Base-by-base conservation (phyloP, 106 monocot genomes). In the Dendrobium officinale region DNA sequence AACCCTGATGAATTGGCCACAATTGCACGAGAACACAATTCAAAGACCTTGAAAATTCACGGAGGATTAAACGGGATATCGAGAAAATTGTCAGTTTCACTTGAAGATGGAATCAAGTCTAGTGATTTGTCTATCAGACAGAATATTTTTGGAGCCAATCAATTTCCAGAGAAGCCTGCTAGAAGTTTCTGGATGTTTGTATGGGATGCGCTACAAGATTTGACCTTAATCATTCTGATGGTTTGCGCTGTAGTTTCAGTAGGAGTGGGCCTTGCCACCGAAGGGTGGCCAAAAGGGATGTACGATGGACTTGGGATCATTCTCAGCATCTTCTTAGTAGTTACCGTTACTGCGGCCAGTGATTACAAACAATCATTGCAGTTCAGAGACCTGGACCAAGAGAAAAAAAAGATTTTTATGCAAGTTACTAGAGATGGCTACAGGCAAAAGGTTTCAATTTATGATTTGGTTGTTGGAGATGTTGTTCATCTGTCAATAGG, bases 381-480 rank as follows among this genome's bases (percentile, higher is more conserved):
- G 79, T 97, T 97, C 58, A 86, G 88, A 44, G 97, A 92, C 77
- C 84, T 94, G 54, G 97, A 97, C 47, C 90, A 78, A 79, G 94
- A 94, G 84, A 94, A 97, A 87, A 92, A 97, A 70, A 96, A 89
- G 86, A 94, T 97, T 73, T 83, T 77, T 31, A 88, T 94, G 83
- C 94, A 97, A 56, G 94, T 94, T 22, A 94, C 89, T 7, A 87
- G 96, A 80, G 96, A 97, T 86, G 88, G 92, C 20, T 94, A 79
- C 78, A 83, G 90, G 77, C 90, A 97, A 80, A 94, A 90, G 55
- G 80, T 97, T 5, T 92, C 83, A 42, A 94, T 97, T 72, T 94
- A 89, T 88, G 97, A 97, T 42, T 41, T 94, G 67, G 97, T 97
- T 40, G 94, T 97, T 78, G 97, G 97, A 45, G 97, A 97, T 79